Conservation (phyloP, 2,329 filamentous ascomycete genomes). For the Microdochium bolleyi region DNA sequence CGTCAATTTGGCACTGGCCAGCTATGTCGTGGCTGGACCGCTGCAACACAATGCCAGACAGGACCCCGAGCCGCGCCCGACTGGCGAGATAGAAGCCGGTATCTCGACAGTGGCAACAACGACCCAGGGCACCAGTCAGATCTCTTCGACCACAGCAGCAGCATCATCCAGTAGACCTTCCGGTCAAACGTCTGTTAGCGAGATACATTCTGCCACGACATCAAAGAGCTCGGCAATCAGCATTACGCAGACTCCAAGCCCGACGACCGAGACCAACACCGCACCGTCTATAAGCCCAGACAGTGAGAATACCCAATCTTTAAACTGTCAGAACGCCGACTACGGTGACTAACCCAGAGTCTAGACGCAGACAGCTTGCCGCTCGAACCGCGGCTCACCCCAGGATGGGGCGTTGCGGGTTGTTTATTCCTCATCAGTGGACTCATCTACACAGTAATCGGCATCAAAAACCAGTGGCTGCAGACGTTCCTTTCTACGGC, state of each 20-base stretch:
- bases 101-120: neutral
- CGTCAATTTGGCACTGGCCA: neutral
- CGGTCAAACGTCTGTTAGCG: neutral
- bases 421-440: constrained; percentile 69
- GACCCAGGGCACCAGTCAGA: neutral
- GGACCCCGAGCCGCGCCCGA: neutral
- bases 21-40: neutral
- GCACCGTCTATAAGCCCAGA: neutral
- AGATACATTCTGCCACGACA: no score
- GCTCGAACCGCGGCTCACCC: constrained; percentile 66
- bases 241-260: neutral
- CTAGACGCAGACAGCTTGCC: constrained; percentile 53
- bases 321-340: constrained; percentile 3
- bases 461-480: constrained; percentile 73
- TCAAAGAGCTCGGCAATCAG: neutral
- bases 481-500: constrained; percentile 75
- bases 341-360: constrained; percentile 20
- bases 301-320: constrained; percentile 1
- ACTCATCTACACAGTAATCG: constrained; percentile 63
- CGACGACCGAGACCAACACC: neutral
- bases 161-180: neutral
- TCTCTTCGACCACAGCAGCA: neutral
- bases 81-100: neutral
- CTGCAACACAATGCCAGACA: neutral
- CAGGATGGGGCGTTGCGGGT: constrained; percentile 72